phyloP scores from a whole-genome alignment of 2,329 filamentous ascomycete genomes.

The Aspergillus sp. region DNA sequence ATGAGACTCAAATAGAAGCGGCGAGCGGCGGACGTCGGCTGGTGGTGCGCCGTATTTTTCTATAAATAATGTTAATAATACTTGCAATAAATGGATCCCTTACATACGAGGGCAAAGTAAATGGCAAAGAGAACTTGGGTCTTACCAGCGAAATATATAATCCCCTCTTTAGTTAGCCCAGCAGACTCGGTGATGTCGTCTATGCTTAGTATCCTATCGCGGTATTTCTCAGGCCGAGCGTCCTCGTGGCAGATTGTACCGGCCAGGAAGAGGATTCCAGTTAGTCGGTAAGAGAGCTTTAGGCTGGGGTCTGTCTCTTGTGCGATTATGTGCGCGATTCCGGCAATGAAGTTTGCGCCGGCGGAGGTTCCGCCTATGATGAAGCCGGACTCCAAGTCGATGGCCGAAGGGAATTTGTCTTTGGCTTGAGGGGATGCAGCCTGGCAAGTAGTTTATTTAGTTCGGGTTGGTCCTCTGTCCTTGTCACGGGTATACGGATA shows the following conservation, averaged over 20 bases:
- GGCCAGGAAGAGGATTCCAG: slow-evolving; percentile 49
- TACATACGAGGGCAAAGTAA: no score
- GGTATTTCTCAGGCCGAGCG: slow-evolving; percentile 42
- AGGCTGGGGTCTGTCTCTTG: slow-evolving; percentile 6
- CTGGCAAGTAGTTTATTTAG: background rate
- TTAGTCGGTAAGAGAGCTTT: slow-evolving; percentile 44
- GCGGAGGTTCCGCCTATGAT: slow-evolving; percentile 54
- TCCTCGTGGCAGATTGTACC: slow-evolving; percentile 45
- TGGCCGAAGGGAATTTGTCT: slow-evolving; percentile 28
- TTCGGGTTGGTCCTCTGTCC: background rate
- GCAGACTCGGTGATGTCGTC: slow-evolving; percentile 35
- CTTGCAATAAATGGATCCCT: background rate
- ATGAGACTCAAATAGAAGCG: slow-evolving; percentile 35
- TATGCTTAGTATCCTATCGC: slow-evolving; percentile 33
- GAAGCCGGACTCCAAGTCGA: slow-evolving; percentile 46
- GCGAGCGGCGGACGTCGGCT: slow-evolving; percentile 42
- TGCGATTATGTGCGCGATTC: slow-evolving; percentile 46
- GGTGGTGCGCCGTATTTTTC: slow-evolving; percentile 29
- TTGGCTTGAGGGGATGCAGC: slow-evolving; percentile 6
- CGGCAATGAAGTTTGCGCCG: slow-evolving; percentile 53
- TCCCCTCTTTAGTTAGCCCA: slow-evolving; percentile 36
- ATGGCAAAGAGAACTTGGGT: background rate
- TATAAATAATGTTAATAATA: background rate
- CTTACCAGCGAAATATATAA: slow-evolving; percentile 33
- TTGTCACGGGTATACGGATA: background rate